Conservation (phyloP, 805 yeast species). For the Naumovozyma dairenensis region DNA sequence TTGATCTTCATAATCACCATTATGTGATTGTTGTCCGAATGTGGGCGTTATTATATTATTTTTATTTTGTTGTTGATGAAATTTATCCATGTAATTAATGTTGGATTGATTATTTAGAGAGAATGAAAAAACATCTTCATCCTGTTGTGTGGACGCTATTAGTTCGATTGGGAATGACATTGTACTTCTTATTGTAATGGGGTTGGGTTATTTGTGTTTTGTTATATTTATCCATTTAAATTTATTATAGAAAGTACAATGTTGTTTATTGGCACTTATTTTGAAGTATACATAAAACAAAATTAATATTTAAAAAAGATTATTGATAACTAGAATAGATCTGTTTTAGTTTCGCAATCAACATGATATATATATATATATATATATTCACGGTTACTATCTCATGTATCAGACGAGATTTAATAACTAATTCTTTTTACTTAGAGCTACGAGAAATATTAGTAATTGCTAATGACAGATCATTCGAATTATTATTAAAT, state of each 20-base stretch:
- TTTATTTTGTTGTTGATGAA: constrained; percentile 21
- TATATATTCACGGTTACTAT: too few species aligned
- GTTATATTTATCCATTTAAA: not conserved
- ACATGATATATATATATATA: too few species aligned
- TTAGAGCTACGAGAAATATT: too few species aligned
- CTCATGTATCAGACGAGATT: too few species aligned
- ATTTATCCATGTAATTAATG: constrained; percentile 32
- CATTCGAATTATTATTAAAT: too few species aligned
- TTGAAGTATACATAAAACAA: not conserved
- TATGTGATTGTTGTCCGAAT: constrained; percentile 14
- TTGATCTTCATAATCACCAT: constrained; percentile 8
- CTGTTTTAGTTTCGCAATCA: too few species aligned
- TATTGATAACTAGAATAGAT: too few species aligned
- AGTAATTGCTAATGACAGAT: too few species aligned
- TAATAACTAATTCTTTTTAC: too few species aligned
- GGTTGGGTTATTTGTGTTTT: not conserved
- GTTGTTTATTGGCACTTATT: constrained; percentile 6
- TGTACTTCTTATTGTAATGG: constrained; percentile 9
- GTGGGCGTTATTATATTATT: constrained; percentile 12
- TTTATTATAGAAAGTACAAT: not conserved
- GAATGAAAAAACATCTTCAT: constrained; percentile 63
- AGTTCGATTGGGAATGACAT: constrained; percentile 63
- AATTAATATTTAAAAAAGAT: too few species aligned
- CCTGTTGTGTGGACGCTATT: constrained; percentile 58
- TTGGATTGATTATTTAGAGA: constrained; percentile 41